phyloP scores from a whole-genome alignment of 345 rosid species.

The Arabidopsis arenosa region DNA sequence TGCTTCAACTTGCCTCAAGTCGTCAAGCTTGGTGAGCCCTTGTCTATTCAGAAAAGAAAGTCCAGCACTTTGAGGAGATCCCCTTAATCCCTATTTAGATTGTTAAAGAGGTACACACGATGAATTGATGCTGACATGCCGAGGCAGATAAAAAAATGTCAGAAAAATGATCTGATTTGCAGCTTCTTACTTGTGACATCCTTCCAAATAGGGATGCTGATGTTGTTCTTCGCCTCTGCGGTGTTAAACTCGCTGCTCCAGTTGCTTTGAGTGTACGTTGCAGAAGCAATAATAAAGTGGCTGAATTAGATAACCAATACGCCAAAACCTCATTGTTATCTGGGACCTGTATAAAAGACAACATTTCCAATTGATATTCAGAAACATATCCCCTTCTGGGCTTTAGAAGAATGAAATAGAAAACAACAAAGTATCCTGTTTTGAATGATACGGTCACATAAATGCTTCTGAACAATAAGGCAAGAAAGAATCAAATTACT shows the following conservation, averaged over 20 bases:
- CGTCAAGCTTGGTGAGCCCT: slow-evolving; percentile 75
- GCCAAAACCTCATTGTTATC: slow-evolving; percentile 83
- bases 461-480: slow-evolving; percentile 9
- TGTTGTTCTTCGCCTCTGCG: slow-evolving; percentile 90
- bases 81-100: slow-evolving; percentile 70
- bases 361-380: slow-evolving; percentile 21
- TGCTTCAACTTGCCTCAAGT: slow-evolving; percentile 94
- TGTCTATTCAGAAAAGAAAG: slow-evolving; percentile 80
- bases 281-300: slow-evolving; percentile 80
- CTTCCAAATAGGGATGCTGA: slow-evolving; percentile 95
- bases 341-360: slow-evolving; percentile 63
- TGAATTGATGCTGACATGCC: slow-evolving; percentile 20
- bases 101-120: slow-evolving; percentile 27
- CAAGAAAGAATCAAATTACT: slow-evolving; percentile 49
- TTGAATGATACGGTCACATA: not conserved
- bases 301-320: slow-evolving; percentile 96
- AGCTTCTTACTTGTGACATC: slow-evolving; percentile 87
- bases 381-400: slow-evolving; percentile 1
- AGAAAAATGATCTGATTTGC: slow-evolving; percentile 17
- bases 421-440: no score
- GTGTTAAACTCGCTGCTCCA: slow-evolving; percentile 98
- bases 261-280: slow-evolving; percentile 97
- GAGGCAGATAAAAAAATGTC: slow-evolving; percentile 12
- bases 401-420: slow-evolving; percentile 2
- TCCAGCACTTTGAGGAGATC: slow-evolving; percentile 92